phyloP scores from a whole-genome alignment of 441 rosid species.

The Euphorbia celastroides region DNA sequence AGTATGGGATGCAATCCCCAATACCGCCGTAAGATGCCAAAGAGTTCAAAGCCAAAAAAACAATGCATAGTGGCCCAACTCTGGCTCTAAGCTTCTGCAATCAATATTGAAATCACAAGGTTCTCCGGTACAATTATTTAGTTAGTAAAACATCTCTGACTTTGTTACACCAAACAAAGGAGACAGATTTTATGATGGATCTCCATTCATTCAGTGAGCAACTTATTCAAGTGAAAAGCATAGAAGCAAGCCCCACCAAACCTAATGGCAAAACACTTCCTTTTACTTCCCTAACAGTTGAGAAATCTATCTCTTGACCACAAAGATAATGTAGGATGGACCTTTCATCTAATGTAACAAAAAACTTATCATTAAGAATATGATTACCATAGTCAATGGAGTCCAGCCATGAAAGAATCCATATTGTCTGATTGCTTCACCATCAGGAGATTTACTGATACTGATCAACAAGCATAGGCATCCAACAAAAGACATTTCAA shows the following conservation, averaged over 20 bases:
- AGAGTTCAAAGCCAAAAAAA: constrained; percentile 4
- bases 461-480: constrained; percentile 83
- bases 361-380: constrained; percentile 8
- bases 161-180: not conserved
- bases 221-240: not conserved
- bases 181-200: not conserved
- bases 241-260: not conserved
- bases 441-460: constrained; percentile 86
- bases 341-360: not conserved
- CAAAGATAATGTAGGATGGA: not conserved
- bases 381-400: constrained; percentile 71
- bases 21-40: not conserved
- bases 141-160: not conserved
- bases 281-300: not conserved
- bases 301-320: not conserved
- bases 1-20: not conserved
- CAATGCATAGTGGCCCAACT: not conserved
- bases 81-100: not conserved
- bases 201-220: not conserved
- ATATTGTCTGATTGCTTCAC: constrained; percentile 65
- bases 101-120: not conserved
- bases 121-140: not conserved
- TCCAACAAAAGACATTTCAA: constrained; percentile 96
- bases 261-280: not conserved
- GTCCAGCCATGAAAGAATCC: constrained; percentile 99